Percentiles rank a stretch among this genome's conserved stretches.
phyloP scores from a whole-genome alignment of 129 eudicot genomes.

The Tanacetum coccineum region DNA sequence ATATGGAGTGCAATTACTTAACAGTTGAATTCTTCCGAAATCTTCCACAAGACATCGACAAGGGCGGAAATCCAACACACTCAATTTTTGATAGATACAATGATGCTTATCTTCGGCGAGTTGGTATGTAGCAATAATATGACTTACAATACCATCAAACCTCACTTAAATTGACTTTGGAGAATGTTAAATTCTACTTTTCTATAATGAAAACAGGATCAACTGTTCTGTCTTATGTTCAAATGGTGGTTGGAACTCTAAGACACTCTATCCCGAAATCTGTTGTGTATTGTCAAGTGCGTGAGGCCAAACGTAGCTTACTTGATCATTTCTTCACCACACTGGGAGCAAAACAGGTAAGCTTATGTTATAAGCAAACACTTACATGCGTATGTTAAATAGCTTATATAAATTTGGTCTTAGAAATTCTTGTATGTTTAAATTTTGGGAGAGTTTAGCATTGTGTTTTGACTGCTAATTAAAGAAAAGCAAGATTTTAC shows the following conservation, averaged over 20 bases:
- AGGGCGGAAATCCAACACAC: conserved; percentile 98
- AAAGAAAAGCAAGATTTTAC: background rate
- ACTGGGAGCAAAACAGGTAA: conserved; percentile 82
- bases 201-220: conserved; percentile 44
- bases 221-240: conserved; percentile 77
- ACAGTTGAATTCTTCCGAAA: conserved; percentile 93
- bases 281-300: conserved; percentile 92
- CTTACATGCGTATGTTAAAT: background rate
- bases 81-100: conserved; percentile 87
- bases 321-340: conserved; percentile 86
- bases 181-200: background rate
- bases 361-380: background rate
- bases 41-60: conserved; percentile 96
- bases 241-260: conserved; percentile 78
- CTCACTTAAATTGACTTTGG: background rate
- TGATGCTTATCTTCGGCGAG: conserved; percentile 82
- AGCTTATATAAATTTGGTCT: too few species aligned
- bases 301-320: conserved; percentile 91
- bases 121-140: conserved; percentile 45
- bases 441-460: too few species aligned
- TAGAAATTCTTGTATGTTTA: too few species aligned
- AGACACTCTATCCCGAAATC: conserved; percentile 93
- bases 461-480: too few species aligned
- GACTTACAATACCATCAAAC: background rate
- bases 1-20: conserved; percentile 89